Evolutionary conservation across 2,329 filamentous ascomycete species (phyloP).

Genomic region (Pseudogymnoascus sp.): DNA sequence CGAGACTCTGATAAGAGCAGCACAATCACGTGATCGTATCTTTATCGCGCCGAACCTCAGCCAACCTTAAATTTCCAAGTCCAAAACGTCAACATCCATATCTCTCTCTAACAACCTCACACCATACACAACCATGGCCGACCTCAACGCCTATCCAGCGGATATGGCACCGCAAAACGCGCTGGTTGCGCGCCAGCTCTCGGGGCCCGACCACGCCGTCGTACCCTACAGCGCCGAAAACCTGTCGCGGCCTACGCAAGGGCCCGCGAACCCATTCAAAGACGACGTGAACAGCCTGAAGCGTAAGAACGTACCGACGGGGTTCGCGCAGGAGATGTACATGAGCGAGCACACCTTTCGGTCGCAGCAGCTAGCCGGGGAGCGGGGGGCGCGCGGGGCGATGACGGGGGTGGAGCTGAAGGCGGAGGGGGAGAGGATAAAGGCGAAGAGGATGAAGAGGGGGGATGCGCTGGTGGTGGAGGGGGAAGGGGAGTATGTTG

Average conservation of each 20-base stretch:
- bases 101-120: not conserved
- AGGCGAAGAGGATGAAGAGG: constrained; percentile 73
- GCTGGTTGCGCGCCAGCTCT: constrained; percentile 48
- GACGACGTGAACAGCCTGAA: constrained; percentile 53
- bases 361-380: constrained; percentile 65
- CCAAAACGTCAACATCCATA: not conserved
- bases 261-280: constrained; percentile 69
- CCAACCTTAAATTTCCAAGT: not conserved
- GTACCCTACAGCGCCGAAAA: constrained; percentile 64
- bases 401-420: constrained; percentile 52
- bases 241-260: constrained; percentile 54
- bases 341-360: constrained; percentile 89
- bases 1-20: not conserved
- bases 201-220: constrained; percentile 50
- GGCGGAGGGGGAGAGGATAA: constrained; percentile 57
- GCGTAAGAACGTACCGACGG: constrained; percentile 76
- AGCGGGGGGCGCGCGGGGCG: constrained; percentile 36
- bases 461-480: constrained; percentile 78
- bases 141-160: constrained; percentile 55
- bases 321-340: constrained; percentile 77
- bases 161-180: constrained; percentile 59
- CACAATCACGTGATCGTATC: not conserved
- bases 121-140: constrained; percentile 39
- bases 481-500: constrained; percentile 80
- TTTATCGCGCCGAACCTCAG: not conserved